A percentile compares a stretch with the other conserved stretches of the same genome.
Conservation (phyloP, 352 stramenopile species). For the Phytophthora colocasiae region DNA sequence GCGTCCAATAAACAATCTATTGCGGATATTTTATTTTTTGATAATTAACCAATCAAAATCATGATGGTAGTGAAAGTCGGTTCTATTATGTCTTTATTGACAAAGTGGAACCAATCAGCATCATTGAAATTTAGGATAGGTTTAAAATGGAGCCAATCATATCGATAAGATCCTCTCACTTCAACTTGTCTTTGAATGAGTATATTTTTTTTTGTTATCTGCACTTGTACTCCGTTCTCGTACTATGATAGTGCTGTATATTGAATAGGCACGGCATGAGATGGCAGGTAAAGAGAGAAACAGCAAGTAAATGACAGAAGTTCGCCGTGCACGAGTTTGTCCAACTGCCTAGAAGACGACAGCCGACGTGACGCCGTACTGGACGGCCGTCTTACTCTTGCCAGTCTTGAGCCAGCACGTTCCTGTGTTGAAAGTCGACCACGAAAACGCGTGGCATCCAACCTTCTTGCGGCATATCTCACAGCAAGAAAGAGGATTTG, state of each 20-base stretch:
- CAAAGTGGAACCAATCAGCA: too few species aligned
- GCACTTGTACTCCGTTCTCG: neutral
- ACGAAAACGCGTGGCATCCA: conserved; percentile 41
- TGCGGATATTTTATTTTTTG: neutral
- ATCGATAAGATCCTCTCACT: too few species aligned
- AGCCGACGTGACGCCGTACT: conserved; percentile 38
- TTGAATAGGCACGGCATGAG: conserved; percentile 7
- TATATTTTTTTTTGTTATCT: neutral
- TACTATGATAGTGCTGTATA: neutral
- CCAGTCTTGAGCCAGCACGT: conserved; percentile 36
- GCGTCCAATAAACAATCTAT: conserved; percentile 6
- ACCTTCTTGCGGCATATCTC: too few species aligned
- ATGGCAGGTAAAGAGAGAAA: conserved; percentile 1
- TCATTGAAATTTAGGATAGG: too few species aligned
- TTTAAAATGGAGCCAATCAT: too few species aligned
- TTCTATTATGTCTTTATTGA: too few species aligned
- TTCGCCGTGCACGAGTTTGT: conserved; percentile 13
- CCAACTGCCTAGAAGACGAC: conserved; percentile 21
- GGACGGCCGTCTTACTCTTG: conserved; percentile 25
- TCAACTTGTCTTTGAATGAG: too few species aligned
- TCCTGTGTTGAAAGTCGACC: conserved; percentile 30
- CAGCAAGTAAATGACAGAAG: neutral
- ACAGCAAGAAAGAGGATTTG: conserved; percentile 36
- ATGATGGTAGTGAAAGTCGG: too few species aligned
- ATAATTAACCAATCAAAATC: too few species aligned